Percentiles rank a stretch among this genome's conserved stretches.
Conservation (phyloP, 1,284 basidiomycete genomes). For the Sanghuangporus sanghuang region DNA sequence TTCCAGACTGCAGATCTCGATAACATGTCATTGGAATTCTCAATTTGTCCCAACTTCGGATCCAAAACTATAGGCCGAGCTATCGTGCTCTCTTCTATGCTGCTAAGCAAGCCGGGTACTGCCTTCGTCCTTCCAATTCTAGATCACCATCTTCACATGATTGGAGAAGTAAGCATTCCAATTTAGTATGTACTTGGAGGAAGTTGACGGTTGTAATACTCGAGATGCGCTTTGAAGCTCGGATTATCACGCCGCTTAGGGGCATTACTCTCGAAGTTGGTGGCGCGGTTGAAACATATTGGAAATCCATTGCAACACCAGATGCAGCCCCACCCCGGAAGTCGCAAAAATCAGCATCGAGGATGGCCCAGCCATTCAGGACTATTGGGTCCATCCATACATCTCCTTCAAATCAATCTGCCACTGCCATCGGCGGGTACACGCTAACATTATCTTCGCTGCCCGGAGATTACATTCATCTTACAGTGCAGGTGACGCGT, state of each 20-base stretch:
- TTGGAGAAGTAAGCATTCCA: constrained; percentile 74
- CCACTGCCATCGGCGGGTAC: constrained; percentile 38
- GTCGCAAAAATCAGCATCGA: constrained; percentile 4
- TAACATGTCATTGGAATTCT: constrained; percentile 84
- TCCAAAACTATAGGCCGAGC: constrained; percentile 95
- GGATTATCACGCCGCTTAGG: constrained; percentile 86
- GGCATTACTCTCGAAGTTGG: constrained; percentile 95
- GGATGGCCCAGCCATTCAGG: constrained; percentile 19
- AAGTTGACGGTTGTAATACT: neutral
- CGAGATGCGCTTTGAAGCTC: constrained; percentile 85
- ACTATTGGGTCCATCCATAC: constrained; percentile 51
- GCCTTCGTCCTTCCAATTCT: constrained; percentile 78
- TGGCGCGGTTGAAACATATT: constrained; percentile 93
- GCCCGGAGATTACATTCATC: constrained; percentile 81
- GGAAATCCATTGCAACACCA: constrained; percentile 80
- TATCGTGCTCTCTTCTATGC: constrained; percentile 77
- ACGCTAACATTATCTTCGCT: constrained; percentile 82
- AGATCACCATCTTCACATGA: constrained; percentile 89
- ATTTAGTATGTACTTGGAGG: constrained; percentile 15
- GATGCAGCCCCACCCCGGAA: constrained; percentile 10
- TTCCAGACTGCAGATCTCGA: constrained; percentile 83
- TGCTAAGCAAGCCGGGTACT: constrained; percentile 52
- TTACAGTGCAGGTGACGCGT: constrained; percentile 88
- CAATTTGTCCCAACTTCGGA: constrained; percentile 97
- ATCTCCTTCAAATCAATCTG: constrained; percentile 57